Conservation (phyloP, 192 early-diverging fungal species). For the Backusella liffmaniae region DNA sequence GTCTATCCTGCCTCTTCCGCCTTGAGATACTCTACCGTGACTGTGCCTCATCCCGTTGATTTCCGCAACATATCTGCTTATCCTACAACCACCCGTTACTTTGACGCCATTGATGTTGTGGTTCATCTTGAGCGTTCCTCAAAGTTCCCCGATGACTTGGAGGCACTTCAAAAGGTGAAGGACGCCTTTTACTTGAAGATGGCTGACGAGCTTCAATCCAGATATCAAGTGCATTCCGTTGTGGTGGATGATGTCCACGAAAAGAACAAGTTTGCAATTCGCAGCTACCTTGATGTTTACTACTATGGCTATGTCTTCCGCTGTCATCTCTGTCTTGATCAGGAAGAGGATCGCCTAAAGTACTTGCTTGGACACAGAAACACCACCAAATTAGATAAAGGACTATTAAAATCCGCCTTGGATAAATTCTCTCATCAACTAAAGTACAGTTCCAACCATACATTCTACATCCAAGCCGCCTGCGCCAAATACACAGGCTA, state of each 20-base stretch:
- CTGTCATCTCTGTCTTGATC: constrained; percentile 69
- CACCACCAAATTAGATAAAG: constrained; percentile 41
- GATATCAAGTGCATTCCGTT: constrained; percentile 40
- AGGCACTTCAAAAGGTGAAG: constrained; percentile 89
- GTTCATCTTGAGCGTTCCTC: constrained; percentile 82
- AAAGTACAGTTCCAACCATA: constrained; percentile 51
- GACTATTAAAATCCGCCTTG: constrained; percentile 49
- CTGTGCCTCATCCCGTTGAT: constrained; percentile 67
- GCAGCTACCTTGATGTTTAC: constrained; percentile 69
- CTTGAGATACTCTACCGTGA: constrained; percentile 73
- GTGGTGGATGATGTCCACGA: constrained; percentile 55
- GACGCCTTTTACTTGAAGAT: constrained; percentile 82
- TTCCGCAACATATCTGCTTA: constrained; percentile 41
- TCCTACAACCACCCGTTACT: constrained; percentile 51
- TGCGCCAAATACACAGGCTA: constrained; percentile 74
- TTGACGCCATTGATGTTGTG: constrained; percentile 73
- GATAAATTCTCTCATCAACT: constrained; percentile 50
- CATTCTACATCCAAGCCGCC: constrained; percentile 67
- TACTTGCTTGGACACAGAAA: constrained; percentile 50
- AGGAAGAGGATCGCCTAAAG: constrained; percentile 65
- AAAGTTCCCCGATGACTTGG: constrained; percentile 89
- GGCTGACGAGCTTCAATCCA: constrained; percentile 56
- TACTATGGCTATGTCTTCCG: constrained; percentile 79
- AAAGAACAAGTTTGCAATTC: constrained; percentile 39
- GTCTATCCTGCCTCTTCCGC: constrained; percentile 57